Evolutionary conservation across 352 stramenopile species (phyloP).

Genomic region (Globisporangium carolinianum): DNA sequence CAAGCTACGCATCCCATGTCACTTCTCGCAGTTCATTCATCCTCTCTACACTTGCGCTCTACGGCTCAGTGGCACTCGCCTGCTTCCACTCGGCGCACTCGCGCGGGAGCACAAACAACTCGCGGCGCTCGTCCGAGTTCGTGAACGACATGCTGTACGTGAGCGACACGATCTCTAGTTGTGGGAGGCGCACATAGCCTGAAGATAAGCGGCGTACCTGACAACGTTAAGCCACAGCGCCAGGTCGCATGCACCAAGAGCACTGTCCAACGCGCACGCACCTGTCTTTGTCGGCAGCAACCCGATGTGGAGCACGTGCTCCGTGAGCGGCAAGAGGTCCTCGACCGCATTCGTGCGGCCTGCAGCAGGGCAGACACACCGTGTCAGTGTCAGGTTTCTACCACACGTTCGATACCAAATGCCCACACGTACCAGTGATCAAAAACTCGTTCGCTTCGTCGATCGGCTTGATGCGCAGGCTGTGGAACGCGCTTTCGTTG

Average conservation of each 20-base stretch:
- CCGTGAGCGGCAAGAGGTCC: constrained; percentile 64
- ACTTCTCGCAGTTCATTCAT: too few relatives aligned
- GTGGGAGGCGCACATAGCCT: constrained; percentile 66
- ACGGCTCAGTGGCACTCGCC: too few relatives aligned
- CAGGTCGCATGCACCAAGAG: too few relatives aligned
- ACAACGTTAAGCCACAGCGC: too few relatives aligned
- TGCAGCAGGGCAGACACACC: constrained; percentile 1
- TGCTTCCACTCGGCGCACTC: constrained; percentile 43
- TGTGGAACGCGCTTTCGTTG: constrained; percentile 68
- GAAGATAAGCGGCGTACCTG: too few relatives aligned
- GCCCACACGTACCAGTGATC: constrained; percentile 36
- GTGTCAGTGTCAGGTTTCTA: too few relatives aligned
- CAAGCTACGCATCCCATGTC: too few relatives aligned
- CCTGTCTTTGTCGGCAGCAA: constrained; percentile 75
- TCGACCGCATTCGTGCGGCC: constrained; percentile 66
- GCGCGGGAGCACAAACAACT: constrained; percentile 68
- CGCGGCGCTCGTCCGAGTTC: constrained; percentile 59
- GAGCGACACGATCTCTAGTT: constrained; percentile 71
- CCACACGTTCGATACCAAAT: not conserved
- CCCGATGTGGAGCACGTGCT: constrained; percentile 54
- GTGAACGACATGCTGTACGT: constrained; percentile 62
- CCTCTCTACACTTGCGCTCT: too few relatives aligned
- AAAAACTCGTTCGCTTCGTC: constrained; percentile 72
- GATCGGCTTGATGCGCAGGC: constrained; percentile 58
- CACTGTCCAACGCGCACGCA: constrained; percentile 11